Conservation (phyloP, 2,329 filamentous ascomycete genomes). For the Botrytis cinerea region DNA sequence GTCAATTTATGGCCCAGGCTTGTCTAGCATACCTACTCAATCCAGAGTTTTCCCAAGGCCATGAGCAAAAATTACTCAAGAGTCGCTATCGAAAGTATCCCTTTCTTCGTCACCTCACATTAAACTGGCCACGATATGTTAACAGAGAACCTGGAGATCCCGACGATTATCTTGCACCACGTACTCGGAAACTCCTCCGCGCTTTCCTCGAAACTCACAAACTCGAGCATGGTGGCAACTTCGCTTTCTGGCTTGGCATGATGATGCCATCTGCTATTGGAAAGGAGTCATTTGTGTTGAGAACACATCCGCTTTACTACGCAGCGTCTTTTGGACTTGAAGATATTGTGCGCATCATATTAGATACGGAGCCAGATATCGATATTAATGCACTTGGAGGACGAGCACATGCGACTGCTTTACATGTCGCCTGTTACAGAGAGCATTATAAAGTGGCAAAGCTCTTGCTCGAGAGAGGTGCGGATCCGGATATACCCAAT, state of each 20-base stretch:
- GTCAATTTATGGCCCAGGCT: constrained; percentile 28
- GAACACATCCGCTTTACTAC: constrained; percentile 34
- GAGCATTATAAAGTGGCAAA: constrained; percentile 29
- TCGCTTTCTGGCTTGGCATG: constrained; percentile 31
- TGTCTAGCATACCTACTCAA: constrained; percentile 32
- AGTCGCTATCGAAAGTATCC: constrained; percentile 24
- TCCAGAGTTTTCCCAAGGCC: constrained; percentile 26
- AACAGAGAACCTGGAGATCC: constrained; percentile 17
- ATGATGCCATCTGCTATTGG: constrained; percentile 27
- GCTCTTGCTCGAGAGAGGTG: constrained; percentile 31
- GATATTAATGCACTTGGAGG: constrained; percentile 33
- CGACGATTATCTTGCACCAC: constrained; percentile 21
- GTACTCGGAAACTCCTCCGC: constrained; percentile 27
- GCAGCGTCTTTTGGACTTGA: constrained; percentile 33
- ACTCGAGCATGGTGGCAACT: constrained; percentile 29
- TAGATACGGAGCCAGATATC: constrained; percentile 27
- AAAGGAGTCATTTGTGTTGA: constrained; percentile 15
- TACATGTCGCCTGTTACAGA: constrained; percentile 33
- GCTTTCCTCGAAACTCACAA: constrained; percentile 30
- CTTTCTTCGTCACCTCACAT: constrained; percentile 27
- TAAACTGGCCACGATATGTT: constrained; percentile 25
- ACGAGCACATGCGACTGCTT: constrained; percentile 28
- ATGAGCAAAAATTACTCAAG: background rate
- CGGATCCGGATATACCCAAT: constrained; percentile 31
- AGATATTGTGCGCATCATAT: constrained; percentile 29